These are phyloP conservation scores for Aspergillus arachidicola DNA, from an alignment of 2,329 filamentous ascomycete species.

Conservation along the genomic window DNA sequence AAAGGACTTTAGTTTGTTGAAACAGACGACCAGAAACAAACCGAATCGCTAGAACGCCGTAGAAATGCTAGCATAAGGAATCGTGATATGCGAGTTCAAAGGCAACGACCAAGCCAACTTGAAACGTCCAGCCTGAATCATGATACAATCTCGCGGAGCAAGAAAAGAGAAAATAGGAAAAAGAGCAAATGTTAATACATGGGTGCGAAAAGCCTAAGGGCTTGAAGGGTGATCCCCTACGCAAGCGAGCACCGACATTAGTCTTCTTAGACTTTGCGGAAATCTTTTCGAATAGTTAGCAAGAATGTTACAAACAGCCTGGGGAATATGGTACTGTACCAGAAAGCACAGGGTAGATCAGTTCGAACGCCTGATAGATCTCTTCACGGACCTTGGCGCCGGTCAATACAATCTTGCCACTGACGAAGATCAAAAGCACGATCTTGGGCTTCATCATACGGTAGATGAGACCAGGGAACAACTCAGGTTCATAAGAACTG, in stretches of 20 bases:
- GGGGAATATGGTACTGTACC: slow-evolving; percentile 56
- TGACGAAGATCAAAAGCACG: slow-evolving; percentile 95
- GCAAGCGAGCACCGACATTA: slow-evolving; percentile 6
- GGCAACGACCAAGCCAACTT: slow-evolving; percentile 16
- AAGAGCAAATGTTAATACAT: slow-evolving; percentile 33
- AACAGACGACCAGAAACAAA: slow-evolving; percentile 17
- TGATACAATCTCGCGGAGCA: slow-evolving; percentile 18
- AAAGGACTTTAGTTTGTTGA: slow-evolving; percentile 23
- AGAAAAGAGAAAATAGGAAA: slow-evolving; percentile 12
- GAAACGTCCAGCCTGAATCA: slow-evolving; percentile 18
- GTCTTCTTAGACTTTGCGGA: slow-evolving; percentile 60
- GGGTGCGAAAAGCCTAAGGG: slow-evolving; percentile 19
- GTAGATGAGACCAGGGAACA: slow-evolving; percentile 99
- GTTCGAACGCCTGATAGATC: slow-evolving; percentile 94
- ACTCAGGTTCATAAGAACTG: slow-evolving; percentile 96
- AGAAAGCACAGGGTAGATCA: slow-evolving; percentile 95
- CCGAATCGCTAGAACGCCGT: slow-evolving; percentile 49
- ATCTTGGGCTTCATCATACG: slow-evolving; percentile 99
- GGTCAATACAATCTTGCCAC: slow-evolving; percentile 96
- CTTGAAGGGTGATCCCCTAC: slow-evolving; percentile 23
- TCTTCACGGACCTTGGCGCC: slow-evolving; percentile 98
- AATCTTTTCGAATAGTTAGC: slow-evolving; percentile 51
- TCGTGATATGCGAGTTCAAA: slow-evolving; percentile 33
- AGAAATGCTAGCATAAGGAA: slow-evolving; percentile 46
- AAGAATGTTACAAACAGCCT: not conserved